Percentiles rank a stretch among this genome's conserved stretches.
Conservation (phyloP, 257 asterid genomes). For the Scutellaria barbata region DNA sequence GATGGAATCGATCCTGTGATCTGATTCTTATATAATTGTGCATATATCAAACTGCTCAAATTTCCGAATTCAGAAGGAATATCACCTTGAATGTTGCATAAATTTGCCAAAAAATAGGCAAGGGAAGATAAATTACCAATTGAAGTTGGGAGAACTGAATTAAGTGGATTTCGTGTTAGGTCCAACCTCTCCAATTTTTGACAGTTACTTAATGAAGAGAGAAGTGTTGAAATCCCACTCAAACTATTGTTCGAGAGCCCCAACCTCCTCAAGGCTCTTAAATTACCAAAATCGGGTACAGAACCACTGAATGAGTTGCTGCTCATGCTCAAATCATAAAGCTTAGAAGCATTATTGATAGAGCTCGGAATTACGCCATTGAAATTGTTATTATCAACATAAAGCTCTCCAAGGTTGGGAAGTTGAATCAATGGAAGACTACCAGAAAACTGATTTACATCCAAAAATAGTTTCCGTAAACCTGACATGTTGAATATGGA, state of each 20-base stretch:
- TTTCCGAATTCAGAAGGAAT: constrained; percentile 27
- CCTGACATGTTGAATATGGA: constrained; percentile 35
- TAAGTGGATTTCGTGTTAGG: constrained; percentile 24
- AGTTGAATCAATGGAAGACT: constrained; percentile 25
- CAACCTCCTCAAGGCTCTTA: constrained; percentile 26
- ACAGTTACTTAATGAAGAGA: constrained; percentile 44
- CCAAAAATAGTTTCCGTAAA: not conserved
- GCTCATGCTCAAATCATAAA: constrained; percentile 24
- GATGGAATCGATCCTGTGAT: constrained; percentile 23
- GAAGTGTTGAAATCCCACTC: constrained; percentile 3
- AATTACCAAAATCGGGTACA: constrained; percentile 41
- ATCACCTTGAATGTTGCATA: constrained; percentile 22
- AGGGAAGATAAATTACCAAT: constrained; percentile 19
- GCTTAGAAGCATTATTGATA: constrained; percentile 45
- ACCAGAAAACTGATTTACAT: constrained; percentile 18
- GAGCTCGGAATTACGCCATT: constrained; percentile 24
- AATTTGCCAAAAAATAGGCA: not conserved
- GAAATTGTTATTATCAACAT: constrained; percentile 24
- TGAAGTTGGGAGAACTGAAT: constrained; percentile 22
- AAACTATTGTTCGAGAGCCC: constrained; percentile 28
- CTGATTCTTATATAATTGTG: not conserved
- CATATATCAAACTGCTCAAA: constrained; percentile 2
- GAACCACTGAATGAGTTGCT: constrained; percentile 40
- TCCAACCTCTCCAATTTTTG: constrained; percentile 23
- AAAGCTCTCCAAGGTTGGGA: constrained; percentile 35